Base-by-base conservation (phyloP, 371 early-diverging fungal species). In the Neoconidiobolus thromboides region DNA sequence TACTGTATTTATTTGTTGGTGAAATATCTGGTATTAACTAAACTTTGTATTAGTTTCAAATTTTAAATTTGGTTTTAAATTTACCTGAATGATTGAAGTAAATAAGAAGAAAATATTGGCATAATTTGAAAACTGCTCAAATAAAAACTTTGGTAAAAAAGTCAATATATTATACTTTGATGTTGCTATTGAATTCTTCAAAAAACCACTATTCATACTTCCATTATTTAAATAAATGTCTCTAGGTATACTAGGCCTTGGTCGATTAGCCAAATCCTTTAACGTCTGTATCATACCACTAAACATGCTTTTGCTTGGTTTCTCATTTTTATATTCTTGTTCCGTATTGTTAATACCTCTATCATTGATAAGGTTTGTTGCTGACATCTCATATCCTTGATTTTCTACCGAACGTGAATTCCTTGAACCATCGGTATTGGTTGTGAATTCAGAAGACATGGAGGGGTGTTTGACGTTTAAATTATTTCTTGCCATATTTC, bases 71-170 rank as follows among this genome's bases (percentile, higher is more conserved):
- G 7, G 43, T 0, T 43, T 44, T 54, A 3, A 56, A 10, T 54
- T 54, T 76, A 81, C 85, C 77, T 91, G 91, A 62, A 91, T 89
- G 58, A 79, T 78, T 10, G 87, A 82, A 14, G 88, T 88, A 63
- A 94, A 83, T 62, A 95, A 74, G 76, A 97, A 97, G 70, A 94
- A 97, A 39, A 97, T 62, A 72, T 96, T 97, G 61, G 91, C 90
- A 67, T 88, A 86, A 70, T 92, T 93, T 42, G 89, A 87, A 62
- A 94, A 89, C 71, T 97, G 94, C 68, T 91, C 92, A 54, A 81
- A 87, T 42, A 95, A 69, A 68, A 95, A 93, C 68, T 88, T 85
- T 58, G 92, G 91, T 58, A 97, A 62, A 67, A 97, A 97, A n/a
- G 86, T 85, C 44, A 82, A 52, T 55, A 78, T 48, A 55, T 86